These are phyloP conservation scores for Puccinia hordei DNA, from an alignment of 1,284 basidiomycete genomes.

Conservation along the genomic window DNA sequence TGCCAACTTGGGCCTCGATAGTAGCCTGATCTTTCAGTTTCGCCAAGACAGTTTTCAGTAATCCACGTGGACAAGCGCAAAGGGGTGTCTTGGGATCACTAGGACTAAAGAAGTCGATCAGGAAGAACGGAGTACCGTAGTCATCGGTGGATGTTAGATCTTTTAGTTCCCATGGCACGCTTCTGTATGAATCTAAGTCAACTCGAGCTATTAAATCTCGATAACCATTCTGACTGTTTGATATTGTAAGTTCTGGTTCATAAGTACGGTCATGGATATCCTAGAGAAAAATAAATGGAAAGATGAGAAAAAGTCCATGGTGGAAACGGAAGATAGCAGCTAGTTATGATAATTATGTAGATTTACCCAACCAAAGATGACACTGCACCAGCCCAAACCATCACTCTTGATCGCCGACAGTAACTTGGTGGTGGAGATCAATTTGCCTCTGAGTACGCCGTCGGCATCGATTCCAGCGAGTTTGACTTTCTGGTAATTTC, in stretches of 20 bases:
- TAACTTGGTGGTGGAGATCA: constrained; percentile 80
- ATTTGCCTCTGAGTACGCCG: constrained; percentile 86
- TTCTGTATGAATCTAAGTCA: constrained; percentile 79
- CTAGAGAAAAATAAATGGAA: too few species aligned
- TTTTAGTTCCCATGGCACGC: constrained; percentile 79
- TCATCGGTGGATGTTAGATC: not conserved
- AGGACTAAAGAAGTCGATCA: constrained; percentile 84
- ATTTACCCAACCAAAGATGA: constrained; percentile 55
- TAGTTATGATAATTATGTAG: too few species aligned
- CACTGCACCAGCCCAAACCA: constrained; percentile 61
- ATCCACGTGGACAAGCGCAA: constrained; percentile 78
- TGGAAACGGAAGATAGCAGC: too few species aligned
- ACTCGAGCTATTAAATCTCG: constrained; percentile 80
- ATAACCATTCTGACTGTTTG: constrained; percentile 87
- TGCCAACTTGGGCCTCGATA: constrained; percentile 61
- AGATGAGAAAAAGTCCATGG: too few species aligned
- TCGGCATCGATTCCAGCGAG: constrained; percentile 63
- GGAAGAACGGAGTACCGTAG: constrained; percentile 84
- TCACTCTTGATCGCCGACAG: constrained; percentile 76
- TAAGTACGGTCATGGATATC: constrained; percentile 78
- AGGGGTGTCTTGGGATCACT: constrained; percentile 72
- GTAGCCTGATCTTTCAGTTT: constrained; percentile 61
- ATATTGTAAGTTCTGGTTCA: constrained; percentile 74
- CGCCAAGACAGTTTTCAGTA: constrained; percentile 69
- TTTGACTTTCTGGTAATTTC: not conserved